These are phyloP conservation scores for Polyporus tsugae DNA, from an alignment of 1,284 basidiomycete genomes.

Conservation along the genomic window DNA sequence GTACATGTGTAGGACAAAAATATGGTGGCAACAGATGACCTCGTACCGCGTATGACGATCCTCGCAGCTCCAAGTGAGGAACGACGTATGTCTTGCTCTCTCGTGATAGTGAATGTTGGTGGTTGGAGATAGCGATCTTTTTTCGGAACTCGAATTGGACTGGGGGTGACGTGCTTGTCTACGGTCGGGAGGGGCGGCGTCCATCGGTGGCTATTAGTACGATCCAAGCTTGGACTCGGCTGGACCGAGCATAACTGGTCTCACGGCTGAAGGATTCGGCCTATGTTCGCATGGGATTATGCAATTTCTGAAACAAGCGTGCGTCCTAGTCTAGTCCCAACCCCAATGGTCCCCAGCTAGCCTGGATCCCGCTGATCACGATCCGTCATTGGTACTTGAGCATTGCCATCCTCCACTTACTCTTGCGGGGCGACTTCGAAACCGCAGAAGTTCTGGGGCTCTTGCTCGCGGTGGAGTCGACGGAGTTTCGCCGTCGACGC, in stretches of 20 bases:
- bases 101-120: constrained; percentile 1
- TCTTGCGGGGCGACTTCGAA: neutral
- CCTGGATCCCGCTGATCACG: too few relatives aligned
- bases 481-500: neutral
- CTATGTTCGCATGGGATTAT: too few relatives aligned
- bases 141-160: neutral
- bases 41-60: constrained; percentile 20
- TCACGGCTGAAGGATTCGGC: too few relatives aligned
- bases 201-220: neutral
- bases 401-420: neutral
- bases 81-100: constrained; percentile 9
- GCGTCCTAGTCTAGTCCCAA: too few relatives aligned
- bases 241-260: too few relatives aligned
- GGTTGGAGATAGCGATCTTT: neutral
- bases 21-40: neutral
- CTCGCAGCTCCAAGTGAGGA: constrained; percentile 12
- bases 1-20: neutral
- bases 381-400: too few relatives aligned
- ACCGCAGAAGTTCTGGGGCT: neutral
- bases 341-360: too few relatives aligned
- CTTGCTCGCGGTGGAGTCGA: neutral
- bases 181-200: neutral
- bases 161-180: neutral
- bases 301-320: too few relatives aligned
- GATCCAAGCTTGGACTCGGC: neutral